Conservation (phyloP, 2,329 filamentous ascomycete species). For the Venturia effusa region DNA sequence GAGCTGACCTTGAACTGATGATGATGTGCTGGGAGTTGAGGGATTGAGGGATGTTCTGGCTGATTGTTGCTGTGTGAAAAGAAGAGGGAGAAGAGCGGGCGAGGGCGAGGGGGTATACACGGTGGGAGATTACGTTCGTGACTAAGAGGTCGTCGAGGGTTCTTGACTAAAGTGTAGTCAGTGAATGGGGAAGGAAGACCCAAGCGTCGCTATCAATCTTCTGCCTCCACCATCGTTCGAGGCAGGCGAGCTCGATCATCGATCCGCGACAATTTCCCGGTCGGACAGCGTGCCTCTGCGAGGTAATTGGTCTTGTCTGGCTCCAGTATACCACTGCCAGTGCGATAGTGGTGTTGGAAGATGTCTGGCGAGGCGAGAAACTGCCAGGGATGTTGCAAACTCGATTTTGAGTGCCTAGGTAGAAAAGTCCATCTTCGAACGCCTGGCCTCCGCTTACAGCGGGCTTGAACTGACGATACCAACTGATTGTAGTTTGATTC, state of each 20-base stretch:
- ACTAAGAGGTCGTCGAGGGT: neutral
- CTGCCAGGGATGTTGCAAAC: neutral
- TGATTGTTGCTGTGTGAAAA: constrained; percentile 4
- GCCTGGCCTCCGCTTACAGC: neutral
- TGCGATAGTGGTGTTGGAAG: neutral
- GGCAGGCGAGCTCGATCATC: neutral
- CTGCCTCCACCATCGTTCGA: neutral
- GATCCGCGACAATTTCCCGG: neutral
- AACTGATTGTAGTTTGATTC: neutral
- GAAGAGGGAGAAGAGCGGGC: constrained; percentile 3
- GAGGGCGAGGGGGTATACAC: neutral
- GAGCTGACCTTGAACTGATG: constrained; percentile 10
- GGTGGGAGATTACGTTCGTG: neutral
- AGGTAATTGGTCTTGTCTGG: neutral
- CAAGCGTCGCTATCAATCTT: neutral
- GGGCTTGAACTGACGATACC: neutral
- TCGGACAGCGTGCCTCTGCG: neutral
- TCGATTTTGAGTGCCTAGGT: neutral
- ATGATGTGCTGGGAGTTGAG: constrained; percentile 11
- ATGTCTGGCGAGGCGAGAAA: neutral
- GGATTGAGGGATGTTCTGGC: constrained; percentile 8
- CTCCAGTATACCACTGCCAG: neutral
- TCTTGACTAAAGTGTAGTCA: neutral
- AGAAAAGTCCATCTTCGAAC: neutral
- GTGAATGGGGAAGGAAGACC: constrained; percentile 6